phyloP scores from a whole-genome alignment of 305 asterid genomes.

The Fraxinus floribunda region DNA sequence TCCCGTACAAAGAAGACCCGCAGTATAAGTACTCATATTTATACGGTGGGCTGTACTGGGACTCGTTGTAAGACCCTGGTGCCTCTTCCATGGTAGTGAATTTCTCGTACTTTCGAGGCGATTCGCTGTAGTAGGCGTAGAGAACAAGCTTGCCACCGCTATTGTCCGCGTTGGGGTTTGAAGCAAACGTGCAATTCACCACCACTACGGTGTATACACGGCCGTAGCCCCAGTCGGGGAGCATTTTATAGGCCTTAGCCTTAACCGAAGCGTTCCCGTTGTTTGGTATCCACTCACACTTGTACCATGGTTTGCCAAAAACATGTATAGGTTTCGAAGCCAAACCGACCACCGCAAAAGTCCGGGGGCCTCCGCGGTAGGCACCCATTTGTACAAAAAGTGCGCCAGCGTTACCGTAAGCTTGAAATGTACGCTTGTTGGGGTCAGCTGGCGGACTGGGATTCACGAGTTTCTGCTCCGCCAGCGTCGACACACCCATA shows the following conservation, averaged over 20 bases:
- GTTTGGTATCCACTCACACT: conserved; percentile 59
- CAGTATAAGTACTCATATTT: conserved; percentile 60
- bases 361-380: conserved; percentile 63
- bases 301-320: conserved; percentile 54
- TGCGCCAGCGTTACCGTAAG: conserved; percentile 64
- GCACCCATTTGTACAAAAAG: conserved; percentile 68
- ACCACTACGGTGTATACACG: conserved; percentile 76
- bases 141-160: conserved; percentile 56
- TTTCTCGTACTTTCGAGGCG: conserved; percentile 48
- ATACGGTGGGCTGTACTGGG: conserved; percentile 49
- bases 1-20: conserved; percentile 67
- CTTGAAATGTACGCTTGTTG: conserved; percentile 48
- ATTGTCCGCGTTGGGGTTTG: conserved; percentile 51
- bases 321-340: conserved; percentile 69
- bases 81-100: conserved; percentile 53
- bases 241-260: conserved; percentile 53
- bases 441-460: conserved; percentile 35
- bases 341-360: conserved; percentile 60
- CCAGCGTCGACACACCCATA: background rate
- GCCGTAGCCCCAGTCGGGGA: conserved; percentile 84
- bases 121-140: conserved; percentile 55
- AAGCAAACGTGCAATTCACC: conserved; percentile 59
- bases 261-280: conserved; percentile 29
- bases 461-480: background rate
- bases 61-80: conserved; percentile 47